Base-by-base conservation (phyloP, 106 monocot species). In the Dendrobium nobile region DNA sequence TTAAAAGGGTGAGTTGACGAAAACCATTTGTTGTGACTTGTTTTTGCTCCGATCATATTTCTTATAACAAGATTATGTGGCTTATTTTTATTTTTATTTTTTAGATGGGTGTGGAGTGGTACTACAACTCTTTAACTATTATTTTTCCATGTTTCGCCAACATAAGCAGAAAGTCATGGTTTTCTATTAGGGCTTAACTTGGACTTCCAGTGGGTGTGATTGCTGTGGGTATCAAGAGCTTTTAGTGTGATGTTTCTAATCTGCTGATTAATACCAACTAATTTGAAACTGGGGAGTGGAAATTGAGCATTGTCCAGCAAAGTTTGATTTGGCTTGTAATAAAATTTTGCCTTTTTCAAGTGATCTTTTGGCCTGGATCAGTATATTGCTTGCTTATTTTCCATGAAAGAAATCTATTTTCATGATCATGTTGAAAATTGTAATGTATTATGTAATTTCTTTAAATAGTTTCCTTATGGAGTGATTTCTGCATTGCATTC, bases 1-100 rank as follows among this genome's bases (percentile, higher is more conserved):
- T 79, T 87, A 75, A 99, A 95, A 82, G 98, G 95, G 99, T 95
- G 78, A 80, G 83, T 83, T 79, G 10, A 0, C 59, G 45, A 0
- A 47, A 48, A 48, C 37, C 75, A 4, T 75, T 79, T 45, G 72
- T 40, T 80, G 43, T 73, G 15, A 28, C 40, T 40, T 82, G 27
- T 56, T 72, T 41, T 75, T 42, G 4, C 24, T n/a, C 7, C 7
- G 0, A 41, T 37, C 2, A 37, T 37, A 44, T 78, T 24, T 37
- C 37, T 64, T 47, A 56, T 55, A 37, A 7, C 7, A 33, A 31
- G 28, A 27, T 33, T 27, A 5, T 33, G 11, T 37, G 70, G 41
- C 0, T 2, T 74, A 22, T n/a, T 70, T 33, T 70, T 70, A 1
- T 68, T 67, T 68, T 9, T 68, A 68, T 68, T 31, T 37, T 51